A percentile compares a stretch with the other conserved stretches of the same genome.
Conservation (phyloP, 1,139 yeast species). For the Candida sp. region DNA sequence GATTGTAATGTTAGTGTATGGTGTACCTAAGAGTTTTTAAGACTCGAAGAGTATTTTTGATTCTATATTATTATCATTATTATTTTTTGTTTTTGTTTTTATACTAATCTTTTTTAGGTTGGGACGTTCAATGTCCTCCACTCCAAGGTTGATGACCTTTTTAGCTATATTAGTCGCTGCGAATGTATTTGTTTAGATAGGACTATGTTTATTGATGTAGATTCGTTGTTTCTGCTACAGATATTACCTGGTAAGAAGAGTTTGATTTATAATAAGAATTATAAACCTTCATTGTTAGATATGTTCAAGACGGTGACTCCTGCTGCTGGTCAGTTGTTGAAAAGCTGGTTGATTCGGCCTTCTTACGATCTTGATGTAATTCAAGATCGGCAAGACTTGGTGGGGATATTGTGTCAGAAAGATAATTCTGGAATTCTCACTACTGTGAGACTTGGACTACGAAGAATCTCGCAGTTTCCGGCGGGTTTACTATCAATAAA, state of each 20-base stretch:
- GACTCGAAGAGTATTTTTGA: too few species aligned
- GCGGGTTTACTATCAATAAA: constrained; percentile 16
- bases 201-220: constrained; percentile 28
- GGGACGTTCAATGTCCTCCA: too few species aligned
- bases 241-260: constrained; percentile 15
- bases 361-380: constrained; percentile 18
- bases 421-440: constrained; percentile 11
- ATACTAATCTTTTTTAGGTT: too few species aligned
- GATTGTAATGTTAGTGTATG: background rate
- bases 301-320: constrained; percentile 22
- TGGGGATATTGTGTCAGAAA: constrained; percentile 16
- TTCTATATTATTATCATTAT: too few species aligned
- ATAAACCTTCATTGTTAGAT: constrained; percentile 16
- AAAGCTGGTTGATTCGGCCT: constrained; percentile 32
- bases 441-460: constrained; percentile 11
- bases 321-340: constrained; percentile 22
- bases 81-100: too few species aligned
- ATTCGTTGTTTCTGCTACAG: constrained; percentile 25
- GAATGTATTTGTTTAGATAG: constrained; percentile 8
- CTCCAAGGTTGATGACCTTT: background rate
- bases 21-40: background rate
- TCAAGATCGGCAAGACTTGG: constrained; percentile 20
- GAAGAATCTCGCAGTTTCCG: constrained; percentile 20
- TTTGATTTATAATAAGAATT: constrained; percentile 4
- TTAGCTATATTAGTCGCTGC: constrained; percentile 3